Conservation (phyloP, 176 grass and related monocot genomes). For the Pontederia paniculata region DNA sequence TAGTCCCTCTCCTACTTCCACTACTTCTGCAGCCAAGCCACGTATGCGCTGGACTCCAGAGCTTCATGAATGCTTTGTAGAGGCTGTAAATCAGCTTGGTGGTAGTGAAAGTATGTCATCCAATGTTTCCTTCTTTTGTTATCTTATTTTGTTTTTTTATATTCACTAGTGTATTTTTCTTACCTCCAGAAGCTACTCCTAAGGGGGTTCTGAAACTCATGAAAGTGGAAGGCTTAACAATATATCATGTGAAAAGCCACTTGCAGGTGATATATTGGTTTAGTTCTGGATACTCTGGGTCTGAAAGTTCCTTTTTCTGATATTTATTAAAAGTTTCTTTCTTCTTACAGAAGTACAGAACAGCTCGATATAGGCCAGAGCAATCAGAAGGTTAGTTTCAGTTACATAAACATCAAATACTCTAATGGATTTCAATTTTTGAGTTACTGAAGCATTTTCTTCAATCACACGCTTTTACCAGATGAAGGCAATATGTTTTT, state of each 20-base stretch:
- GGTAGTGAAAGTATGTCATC: constrained; percentile 56
- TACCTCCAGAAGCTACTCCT: constrained; percentile 65
- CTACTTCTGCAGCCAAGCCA: constrained; percentile 25
- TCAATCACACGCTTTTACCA: no score
- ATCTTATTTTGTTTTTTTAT: constrained; percentile 1
- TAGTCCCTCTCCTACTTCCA: constrained; percentile 25
- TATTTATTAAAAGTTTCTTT: background rate
- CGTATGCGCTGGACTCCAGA: constrained; percentile 79
- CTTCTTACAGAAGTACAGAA: constrained; percentile 56
- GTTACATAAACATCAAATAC: background rate
- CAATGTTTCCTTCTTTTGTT: background rate
- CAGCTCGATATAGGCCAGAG: constrained; percentile 34
- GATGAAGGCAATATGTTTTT: no score
- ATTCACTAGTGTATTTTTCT: constrained; percentile 3
- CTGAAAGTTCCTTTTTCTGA: background rate
- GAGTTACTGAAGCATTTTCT: background rate
- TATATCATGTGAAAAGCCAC: constrained; percentile 94
- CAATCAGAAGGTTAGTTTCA: constrained; percentile 36
- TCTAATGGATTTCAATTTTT: background rate
- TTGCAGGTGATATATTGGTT: constrained; percentile 38
- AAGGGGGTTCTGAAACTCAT: constrained; percentile 76
- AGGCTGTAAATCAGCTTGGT: constrained; percentile 64
- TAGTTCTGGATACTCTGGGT: background rate
- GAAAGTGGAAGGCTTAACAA: constrained; percentile 71
- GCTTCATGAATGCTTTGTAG: constrained; percentile 65